These are phyloP conservation scores for Pleurotus citrinopileatus DNA, from an alignment of 768 basidiomycete species.

Conservation along the genomic window DNA sequence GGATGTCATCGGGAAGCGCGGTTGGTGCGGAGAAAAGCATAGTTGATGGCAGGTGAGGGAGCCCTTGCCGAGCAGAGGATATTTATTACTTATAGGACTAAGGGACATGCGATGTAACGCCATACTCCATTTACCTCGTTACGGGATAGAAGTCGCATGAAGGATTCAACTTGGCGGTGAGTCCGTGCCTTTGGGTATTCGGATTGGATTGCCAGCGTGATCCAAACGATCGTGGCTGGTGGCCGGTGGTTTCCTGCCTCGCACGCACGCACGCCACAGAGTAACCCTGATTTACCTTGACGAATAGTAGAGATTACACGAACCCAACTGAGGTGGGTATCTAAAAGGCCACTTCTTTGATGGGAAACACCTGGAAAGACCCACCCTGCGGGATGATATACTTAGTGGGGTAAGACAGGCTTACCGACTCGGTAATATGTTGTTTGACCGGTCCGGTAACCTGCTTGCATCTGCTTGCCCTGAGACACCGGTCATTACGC, in stretches of 20 bases:
- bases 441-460: slow-evolving; percentile 24
- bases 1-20: slow-evolving; percentile 35
- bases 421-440: slow-evolving; percentile 17
- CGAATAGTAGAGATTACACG: not conserved
- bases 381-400: too few species aligned
- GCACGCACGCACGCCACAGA: not conserved
- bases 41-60: slow-evolving; percentile 18
- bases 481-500: slow-evolving; percentile 7
- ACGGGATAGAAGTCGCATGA: slow-evolving; percentile 6
- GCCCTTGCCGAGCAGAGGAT: not conserved
- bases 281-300: not conserved
- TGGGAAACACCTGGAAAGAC: slow-evolving; percentile 3
- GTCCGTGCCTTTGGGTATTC: not conserved
- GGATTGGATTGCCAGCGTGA: slow-evolving; percentile 7
- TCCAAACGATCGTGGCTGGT: slow-evolving; percentile 9
- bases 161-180: not conserved
- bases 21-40: slow-evolving; percentile 25
- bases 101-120: slow-evolving; percentile 10
- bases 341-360: too few species aligned
- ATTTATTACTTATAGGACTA: slow-evolving; percentile 6
- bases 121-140: slow-evolving; percentile 10
- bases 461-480: slow-evolving; percentile 11
- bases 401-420: slow-evolving; percentile 8
- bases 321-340: not conserved
- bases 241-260: slow-evolving; percentile 1